phyloP scores from a whole-genome alignment of 257 asterid species.

The Penstemon davidsonii region DNA sequence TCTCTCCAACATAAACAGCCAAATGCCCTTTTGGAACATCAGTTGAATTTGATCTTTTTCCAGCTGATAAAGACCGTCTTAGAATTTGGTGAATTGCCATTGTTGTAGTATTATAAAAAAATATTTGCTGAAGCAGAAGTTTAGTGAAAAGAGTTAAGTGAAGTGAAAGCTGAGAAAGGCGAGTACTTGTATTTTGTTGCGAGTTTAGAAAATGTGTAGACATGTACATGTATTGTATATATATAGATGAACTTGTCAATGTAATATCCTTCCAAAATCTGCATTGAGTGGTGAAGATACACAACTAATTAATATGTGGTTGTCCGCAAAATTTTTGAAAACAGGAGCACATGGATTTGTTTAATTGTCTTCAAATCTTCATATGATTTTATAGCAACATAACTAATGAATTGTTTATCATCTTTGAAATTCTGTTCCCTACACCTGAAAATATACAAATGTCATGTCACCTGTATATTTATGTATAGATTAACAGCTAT shows the following conservation, averaged over 20 bases:
- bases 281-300: too few species aligned
- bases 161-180: not conserved
- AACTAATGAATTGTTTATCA: too few species aligned
- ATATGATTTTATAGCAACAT: too few species aligned
- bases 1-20: slow-evolving; percentile 40
- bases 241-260: not conserved
- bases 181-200: not conserved
- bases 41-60: not conserved
- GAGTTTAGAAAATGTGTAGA: not conserved
- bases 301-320: too few species aligned
- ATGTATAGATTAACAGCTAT: too few species aligned
- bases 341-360: not conserved
- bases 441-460: too few species aligned
- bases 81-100: slow-evolving; percentile 1
- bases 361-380: not conserved
- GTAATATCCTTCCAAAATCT: not conserved
- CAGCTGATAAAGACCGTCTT: not conserved
- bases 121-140: not conserved
- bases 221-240: not conserved
- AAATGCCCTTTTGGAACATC: slow-evolving; percentile 33
- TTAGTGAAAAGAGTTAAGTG: too few species aligned
- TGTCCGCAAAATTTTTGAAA: not conserved
- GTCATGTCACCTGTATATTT: too few species aligned
- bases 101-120: not conserved
- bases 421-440: too few species aligned